phyloP scores from a whole-genome alignment of 768 basidiomycete species.

The Naganishia friedmannii region DNA sequence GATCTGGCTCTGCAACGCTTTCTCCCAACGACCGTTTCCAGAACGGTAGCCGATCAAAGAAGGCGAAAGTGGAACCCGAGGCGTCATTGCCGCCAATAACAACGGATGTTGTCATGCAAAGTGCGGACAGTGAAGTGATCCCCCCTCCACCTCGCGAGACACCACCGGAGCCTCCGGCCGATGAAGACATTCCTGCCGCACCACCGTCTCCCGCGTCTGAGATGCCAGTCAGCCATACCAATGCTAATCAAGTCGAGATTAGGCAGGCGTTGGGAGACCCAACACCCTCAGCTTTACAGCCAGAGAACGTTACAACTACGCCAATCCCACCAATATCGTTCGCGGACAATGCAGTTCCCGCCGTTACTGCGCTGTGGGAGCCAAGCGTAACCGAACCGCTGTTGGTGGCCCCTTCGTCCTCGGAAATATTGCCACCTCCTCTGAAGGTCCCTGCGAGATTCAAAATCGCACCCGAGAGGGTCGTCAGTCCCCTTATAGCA shows the following conservation, averaged over 20 bases:
- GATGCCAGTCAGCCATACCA: background rate
- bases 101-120: background rate
- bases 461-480: background rate
- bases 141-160: slow-evolving; percentile 2
- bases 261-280: background rate
- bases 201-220: slow-evolving; percentile 1
- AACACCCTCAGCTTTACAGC: no score
- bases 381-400: background rate
- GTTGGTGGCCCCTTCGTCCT: background rate
- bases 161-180: slow-evolving; percentile 1
- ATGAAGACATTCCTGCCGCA: slow-evolving; percentile 4
- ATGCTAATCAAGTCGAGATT: background rate
- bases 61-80: background rate
- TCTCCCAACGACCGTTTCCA: background rate
- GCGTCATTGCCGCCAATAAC: no score
- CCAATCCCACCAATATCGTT: background rate
- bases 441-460: background rate
- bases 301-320: background rate
- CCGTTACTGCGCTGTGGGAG: background rate
- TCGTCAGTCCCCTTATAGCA: background rate
- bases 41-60: background rate
- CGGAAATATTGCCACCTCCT: background rate
- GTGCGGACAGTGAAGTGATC: background rate
- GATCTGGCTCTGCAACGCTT: slow-evolving; percentile 1
- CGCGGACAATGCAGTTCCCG: background rate